Evolutionary conservation across 2,329 filamentous ascomycete species (phyloP), one percentile per base, ranked within the genome.

Genomic region (Paracoccidioides lutzii): DNA sequence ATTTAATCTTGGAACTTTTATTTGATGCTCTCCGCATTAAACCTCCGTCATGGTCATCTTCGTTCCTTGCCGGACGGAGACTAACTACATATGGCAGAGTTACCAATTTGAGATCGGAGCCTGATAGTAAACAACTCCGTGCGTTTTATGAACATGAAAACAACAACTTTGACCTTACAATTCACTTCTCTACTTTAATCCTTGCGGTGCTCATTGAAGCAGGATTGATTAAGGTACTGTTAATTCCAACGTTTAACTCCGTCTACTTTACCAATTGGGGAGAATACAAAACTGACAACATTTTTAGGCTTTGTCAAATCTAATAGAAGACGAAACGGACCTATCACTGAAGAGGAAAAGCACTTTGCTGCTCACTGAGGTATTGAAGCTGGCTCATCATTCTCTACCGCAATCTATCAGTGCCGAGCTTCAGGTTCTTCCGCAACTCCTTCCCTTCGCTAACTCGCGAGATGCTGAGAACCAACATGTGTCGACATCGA

Each of bases 41-140:
- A 63, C 85, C 90, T 57, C 83, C 93, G 45, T 84, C 90, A 7
- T 98, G 93, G 93, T 94, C 93, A 6, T 90, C 89, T 0, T 94
- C 91, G 0, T 98, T 95, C 68, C 79, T 98, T 49, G 93, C 94
- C 40, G 94, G 93, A 6, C 82, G 93, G 61, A 80, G 94, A 58
- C 76, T 98, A 49, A 98, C 94, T 0, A 98, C 93, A 0, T 98
- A 98, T 68, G 91, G 90, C n/a, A 81, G 94, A 63, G 90, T 97
- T 41, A 84, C 89, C 6, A 93, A 89, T 58, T 74, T 97, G 53
- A 89, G 88, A 61, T 78, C 83, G 1, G 77, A 83, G 33, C 70
- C 76, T 46, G 75, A 79, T 28, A 67, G 75, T 6, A 76, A 76
- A 56, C 71, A 78, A 41, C 78, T 81, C 40, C 67, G 71, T 15